phyloP scores from a whole-genome alignment of 2,329 filamentous ascomycete genomes.

The Rachicladosporium sp. region DNA sequence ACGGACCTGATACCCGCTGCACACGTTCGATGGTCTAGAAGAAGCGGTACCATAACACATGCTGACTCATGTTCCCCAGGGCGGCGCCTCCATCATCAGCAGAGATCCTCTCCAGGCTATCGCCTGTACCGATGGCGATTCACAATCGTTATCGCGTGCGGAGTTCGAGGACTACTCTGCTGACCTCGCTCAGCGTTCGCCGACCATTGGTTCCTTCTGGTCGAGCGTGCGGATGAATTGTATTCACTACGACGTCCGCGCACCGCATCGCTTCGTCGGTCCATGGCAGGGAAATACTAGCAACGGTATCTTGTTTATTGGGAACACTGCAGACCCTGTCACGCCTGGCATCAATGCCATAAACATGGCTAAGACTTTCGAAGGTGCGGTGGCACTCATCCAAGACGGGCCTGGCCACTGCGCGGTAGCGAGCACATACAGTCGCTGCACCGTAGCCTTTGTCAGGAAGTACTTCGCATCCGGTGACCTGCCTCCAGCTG shows the following conservation, averaged over 20 bases:
- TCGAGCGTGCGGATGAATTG: slow-evolving; percentile 26
- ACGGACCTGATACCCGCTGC: too few species aligned
- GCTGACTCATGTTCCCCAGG: too few species aligned
- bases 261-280: slow-evolving; percentile 23
- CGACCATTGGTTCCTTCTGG: slow-evolving; percentile 27
- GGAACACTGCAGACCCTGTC: slow-evolving; percentile 24
- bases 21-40: too few species aligned
- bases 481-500: slow-evolving; percentile 17
- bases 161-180: slow-evolving; percentile 25
- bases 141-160: slow-evolving; percentile 14
- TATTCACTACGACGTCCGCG: slow-evolving; percentile 25
- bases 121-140: slow-evolving; percentile 29
- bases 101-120: slow-evolving; percentile 20
- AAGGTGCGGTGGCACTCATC: slow-evolving; percentile 18
- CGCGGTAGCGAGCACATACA: slow-evolving; percentile 1
- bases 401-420: slow-evolving; percentile 23
- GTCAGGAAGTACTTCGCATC: slow-evolving; percentile 22
- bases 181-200: slow-evolving; percentile 22
- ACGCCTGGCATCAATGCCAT: slow-evolving; percentile 21
- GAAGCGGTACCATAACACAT: too few species aligned
- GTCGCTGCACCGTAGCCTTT: slow-evolving; percentile 12
- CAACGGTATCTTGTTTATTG: slow-evolving; percentile 20
- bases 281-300: slow-evolving; percentile 16
- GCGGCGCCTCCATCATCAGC: not conserved
- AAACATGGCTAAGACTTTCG: slow-evolving; percentile 24